These are phyloP conservation scores for Bryum argenteum DNA, from an alignment of 225 moss, liverwort and hornwort species.

Conservation along the genomic window DNA sequence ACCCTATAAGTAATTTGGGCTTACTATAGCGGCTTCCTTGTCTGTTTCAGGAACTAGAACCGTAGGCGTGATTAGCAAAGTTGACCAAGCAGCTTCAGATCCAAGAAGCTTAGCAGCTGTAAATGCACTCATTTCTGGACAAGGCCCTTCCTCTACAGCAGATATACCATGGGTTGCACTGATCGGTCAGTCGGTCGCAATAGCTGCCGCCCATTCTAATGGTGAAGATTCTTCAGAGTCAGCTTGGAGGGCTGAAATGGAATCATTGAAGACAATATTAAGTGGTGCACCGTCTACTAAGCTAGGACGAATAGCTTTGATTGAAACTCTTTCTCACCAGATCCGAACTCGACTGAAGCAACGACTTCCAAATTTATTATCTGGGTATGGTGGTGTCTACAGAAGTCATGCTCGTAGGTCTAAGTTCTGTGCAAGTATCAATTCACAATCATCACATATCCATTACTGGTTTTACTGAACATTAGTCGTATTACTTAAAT, in stretches of 20 bases:
- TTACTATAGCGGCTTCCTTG: not conserved
- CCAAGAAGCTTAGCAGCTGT: slow-evolving; percentile 94
- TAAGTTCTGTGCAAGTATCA: slow-evolving; percentile 8
- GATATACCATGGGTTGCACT: slow-evolving; percentile 98
- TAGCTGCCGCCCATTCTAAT: slow-evolving; percentile 92
- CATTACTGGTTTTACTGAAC: not conserved
- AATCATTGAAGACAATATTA: slow-evolving; percentile 81
- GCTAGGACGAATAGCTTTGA: slow-evolving; percentile 88
- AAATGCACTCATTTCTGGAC: slow-evolving; percentile 98
- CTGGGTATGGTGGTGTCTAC: slow-evolving; percentile 62
- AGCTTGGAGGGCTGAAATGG: slow-evolving; percentile 98
- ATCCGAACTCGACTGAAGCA: slow-evolving; percentile 85
- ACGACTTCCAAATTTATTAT: slow-evolving; percentile 83
- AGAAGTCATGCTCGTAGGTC: slow-evolving; percentile 1
- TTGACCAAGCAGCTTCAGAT: slow-evolving; percentile 97
- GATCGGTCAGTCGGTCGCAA: slow-evolving; percentile 97
- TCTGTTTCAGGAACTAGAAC: slow-evolving; percentile 80
- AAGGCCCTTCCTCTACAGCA: slow-evolving; percentile 81
- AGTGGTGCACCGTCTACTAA: slow-evolving; percentile 74
- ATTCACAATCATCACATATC: not conserved
- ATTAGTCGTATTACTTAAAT: not conserved
- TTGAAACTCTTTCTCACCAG: slow-evolving; percentile 82
- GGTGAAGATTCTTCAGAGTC: slow-evolving; percentile 94
- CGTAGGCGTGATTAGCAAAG: slow-evolving; percentile 98
- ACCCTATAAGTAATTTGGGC: not conserved